phyloP scores from a whole-genome alignment of 1,284 basidiomycete species.

The Cystobasidium sp. region DNA sequence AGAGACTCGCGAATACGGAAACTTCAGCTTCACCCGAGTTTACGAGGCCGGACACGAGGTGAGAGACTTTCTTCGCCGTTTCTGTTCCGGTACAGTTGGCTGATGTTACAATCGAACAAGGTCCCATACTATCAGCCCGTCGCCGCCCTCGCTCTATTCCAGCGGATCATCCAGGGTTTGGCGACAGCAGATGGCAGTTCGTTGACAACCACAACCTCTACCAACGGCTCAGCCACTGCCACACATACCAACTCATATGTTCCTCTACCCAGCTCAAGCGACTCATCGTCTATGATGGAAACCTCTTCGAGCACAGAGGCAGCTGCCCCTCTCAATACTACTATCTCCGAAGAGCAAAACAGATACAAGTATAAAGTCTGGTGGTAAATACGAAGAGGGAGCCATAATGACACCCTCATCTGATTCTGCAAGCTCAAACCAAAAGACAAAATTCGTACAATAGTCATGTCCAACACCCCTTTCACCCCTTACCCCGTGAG shows the following conservation, averaged over 20 bases:
- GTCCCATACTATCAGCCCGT: conserved; percentile 39
- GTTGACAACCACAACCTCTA: conserved; percentile 25
- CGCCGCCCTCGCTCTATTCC: conserved; percentile 34
- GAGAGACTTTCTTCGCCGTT: background rate
- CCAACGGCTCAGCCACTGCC: conserved; percentile 24
- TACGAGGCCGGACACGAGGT: conserved; percentile 43
- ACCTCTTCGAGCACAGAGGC: background rate
- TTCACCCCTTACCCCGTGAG: too few species aligned
- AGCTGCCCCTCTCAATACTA: conserved; percentile 30
- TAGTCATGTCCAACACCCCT: too few species aligned
- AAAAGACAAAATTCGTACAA: too few species aligned
- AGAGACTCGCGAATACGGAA: conserved; percentile 38
- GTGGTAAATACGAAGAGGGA: conserved; percentile 6
- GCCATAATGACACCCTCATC: too few species aligned
- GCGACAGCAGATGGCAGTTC: conserved; percentile 17
- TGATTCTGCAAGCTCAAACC: too few species aligned
- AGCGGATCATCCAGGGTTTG: conserved; percentile 32
- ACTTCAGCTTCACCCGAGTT: conserved; percentile 37
- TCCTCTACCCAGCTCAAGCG: conserved; percentile 13
- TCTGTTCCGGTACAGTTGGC: background rate
- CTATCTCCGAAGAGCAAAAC: conserved; percentile 19
- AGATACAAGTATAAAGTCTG: conserved; percentile 33
- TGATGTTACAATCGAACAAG: background rate
- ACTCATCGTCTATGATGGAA: background rate
- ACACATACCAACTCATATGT: conserved; percentile 24